phyloP scores from a whole-genome alignment of 148 eudicot genomes.

The Bassia scoparia region DNA sequence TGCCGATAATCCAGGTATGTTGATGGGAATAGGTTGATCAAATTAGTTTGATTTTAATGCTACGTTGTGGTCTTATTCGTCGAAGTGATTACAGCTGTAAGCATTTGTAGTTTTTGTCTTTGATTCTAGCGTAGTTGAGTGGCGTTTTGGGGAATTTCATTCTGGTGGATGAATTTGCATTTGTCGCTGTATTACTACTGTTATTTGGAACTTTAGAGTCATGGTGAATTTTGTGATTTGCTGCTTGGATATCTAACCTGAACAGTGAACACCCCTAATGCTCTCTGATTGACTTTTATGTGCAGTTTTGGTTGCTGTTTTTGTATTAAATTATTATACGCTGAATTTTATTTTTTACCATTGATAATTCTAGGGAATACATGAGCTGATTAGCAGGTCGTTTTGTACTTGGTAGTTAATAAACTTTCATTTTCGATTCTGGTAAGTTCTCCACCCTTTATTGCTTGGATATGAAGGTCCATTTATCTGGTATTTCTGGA shows the following conservation, averaged over 20 bases:
- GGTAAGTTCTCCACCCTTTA: not conserved
- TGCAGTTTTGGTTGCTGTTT: not conserved
- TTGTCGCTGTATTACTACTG: not conserved
- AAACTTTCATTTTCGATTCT: too few relatives aligned
- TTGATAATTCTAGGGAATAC: not conserved
- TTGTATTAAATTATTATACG: too few relatives aligned
- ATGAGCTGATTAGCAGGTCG: not conserved
- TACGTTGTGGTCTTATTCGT: not conserved
- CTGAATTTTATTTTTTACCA: too few relatives aligned
- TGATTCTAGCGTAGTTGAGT: not conserved
- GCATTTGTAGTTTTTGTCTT: not conserved
- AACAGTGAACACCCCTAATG: not conserved
- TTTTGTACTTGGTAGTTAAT: not conserved
- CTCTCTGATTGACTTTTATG: not conserved
- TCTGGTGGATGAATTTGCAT: not conserved
- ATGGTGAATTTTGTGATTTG: not conserved
- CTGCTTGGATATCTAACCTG: not conserved
- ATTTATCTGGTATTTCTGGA: not conserved
- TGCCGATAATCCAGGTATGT: conserved; percentile 37
- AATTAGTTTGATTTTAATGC: not conserved
- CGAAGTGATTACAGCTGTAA: not conserved
- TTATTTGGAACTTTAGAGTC: not conserved
- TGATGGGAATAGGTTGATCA: not conserved
- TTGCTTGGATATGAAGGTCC: not conserved
- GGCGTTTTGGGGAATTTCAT: too few relatives aligned